Base-by-base conservation (phyloP, 1,139 yeast genomes). In the Candida frijolesensis region DNA sequence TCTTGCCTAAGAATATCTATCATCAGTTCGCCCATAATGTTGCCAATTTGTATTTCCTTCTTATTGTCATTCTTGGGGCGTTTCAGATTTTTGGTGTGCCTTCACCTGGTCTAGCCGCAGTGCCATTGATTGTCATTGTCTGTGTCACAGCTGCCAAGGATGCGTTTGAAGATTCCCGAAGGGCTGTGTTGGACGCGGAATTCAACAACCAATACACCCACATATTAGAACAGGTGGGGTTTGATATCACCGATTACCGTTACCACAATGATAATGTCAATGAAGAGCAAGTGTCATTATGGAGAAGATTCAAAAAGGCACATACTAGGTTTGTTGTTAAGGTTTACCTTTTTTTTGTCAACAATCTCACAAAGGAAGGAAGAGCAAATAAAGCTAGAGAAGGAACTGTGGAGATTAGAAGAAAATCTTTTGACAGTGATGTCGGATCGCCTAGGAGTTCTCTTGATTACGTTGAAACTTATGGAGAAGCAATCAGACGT, bases 61-160 rank as follows among this genome's bases (percentile, higher is more conserved):
- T 88, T 45, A 74, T 90, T 71, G 89, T 85, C 60, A 87, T 94
- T 55, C 74, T 94, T 58, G 96, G 97, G 52, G 89, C 87, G 11
- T 90, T 94, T 71, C 83, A 87, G 56, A 85, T 94, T 50, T 94
- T 94, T 67, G 99, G 99, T 58, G 97, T 92, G 34, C 83, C 89
- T 18, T 84, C 82, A 54, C 97, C 98, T 1, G 97, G 91, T 1
- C 71, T 94, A 58, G 87, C 95, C 6, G 92, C 96, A 1, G 97
- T 91, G 42, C 99, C 99, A 2, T 82, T 94, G 67, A 88, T 92
- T 68, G 97, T 90, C 48, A 92, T 94, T 74, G 96, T 94, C 39
- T 73, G 80, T 51, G 80, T 94, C 51, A 94, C 98, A 1, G 97
- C 96, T 14, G 72, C 89, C 55, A 92, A 92, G 66, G 99, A 94